phyloP scores from a whole-genome alignment of 208 protist species.

The Acanthamoeba culbertsoni region DNA sequence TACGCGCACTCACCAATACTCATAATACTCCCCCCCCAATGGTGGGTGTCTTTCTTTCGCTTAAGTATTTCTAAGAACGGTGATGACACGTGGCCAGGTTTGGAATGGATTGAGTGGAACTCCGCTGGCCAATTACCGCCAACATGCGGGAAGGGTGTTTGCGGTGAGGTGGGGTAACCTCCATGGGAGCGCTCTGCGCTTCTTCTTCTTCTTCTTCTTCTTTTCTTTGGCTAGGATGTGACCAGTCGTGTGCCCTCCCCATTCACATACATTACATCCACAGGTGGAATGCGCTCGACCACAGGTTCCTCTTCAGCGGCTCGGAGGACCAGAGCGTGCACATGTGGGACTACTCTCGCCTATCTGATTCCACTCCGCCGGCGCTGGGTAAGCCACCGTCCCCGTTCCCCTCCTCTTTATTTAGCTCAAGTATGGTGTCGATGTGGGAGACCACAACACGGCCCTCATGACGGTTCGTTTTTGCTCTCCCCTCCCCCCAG shows the following conservation, averaged over 20 bases:
- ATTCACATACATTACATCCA: no score
- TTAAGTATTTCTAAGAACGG: no score
- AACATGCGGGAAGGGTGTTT: neutral
- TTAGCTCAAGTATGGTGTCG: neutral
- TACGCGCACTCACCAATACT: neutral
- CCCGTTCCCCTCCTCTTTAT: neutral
- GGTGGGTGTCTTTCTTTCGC: no score
- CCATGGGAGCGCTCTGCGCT: neutral
- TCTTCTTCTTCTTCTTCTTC: neutral
- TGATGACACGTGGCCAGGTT: no score
- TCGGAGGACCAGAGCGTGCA: conserved; percentile 10
- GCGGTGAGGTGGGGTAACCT: neutral
- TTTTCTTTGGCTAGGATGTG: no score
- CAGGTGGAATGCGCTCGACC: conserved; percentile 18
- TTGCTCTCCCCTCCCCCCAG: neutral
- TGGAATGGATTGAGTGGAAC: neutral
- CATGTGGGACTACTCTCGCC: neutral
- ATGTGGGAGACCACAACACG: no score
- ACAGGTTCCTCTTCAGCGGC: neutral
- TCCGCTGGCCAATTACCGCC: conserved; percentile 7
- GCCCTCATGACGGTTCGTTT: no score
- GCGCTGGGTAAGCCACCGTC: neutral
- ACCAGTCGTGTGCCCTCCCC: no score
- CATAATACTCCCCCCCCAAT: no score
- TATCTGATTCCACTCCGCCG: neutral